A percentile compares a stretch with the other conserved stretches of the same genome.
phyloP scores from a whole-genome alignment of 345 rosid genomes.

The Citrus inodora region DNA sequence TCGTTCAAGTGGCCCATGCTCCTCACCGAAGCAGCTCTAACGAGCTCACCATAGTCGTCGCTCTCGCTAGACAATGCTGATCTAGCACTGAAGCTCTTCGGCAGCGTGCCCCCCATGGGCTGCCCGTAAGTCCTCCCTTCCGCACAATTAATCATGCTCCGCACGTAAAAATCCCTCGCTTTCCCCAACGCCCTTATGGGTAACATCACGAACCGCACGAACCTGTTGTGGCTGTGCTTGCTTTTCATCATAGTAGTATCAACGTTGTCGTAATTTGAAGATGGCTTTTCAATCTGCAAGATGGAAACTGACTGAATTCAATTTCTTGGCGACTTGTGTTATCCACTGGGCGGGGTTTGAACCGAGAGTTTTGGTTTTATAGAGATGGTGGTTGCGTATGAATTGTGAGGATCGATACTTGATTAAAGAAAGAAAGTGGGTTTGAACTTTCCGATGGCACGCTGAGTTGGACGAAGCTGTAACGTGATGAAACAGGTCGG shows the following conservation, averaged over 20 bases:
- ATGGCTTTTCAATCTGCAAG: too few species aligned
- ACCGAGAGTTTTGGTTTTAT: not conserved
- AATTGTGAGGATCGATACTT: not conserved
- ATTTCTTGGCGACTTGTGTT: too few species aligned
- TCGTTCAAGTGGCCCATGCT: constrained; percentile 51
- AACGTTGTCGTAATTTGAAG: too few species aligned
- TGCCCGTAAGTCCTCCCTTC: constrained; percentile 23
- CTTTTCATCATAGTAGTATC: constrained; percentile 22
- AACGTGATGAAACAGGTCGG: not conserved
- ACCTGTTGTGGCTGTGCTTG: constrained; percentile 38
- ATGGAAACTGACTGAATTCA: too few species aligned
- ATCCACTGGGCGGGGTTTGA: too few species aligned
- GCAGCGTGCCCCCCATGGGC: constrained; percentile 27
- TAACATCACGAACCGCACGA: constrained; percentile 39
- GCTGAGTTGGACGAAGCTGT: constrained; percentile 11
- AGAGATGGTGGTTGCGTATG: not conserved
- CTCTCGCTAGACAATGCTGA: constrained; percentile 25
- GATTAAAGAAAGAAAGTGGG: not conserved
- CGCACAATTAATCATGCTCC: constrained; percentile 53
- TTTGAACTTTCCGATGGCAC: constrained; percentile 1
- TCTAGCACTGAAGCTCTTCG: constrained; percentile 53
- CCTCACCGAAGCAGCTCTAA: constrained; percentile 63
- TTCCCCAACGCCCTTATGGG: constrained; percentile 50
- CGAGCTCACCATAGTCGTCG: constrained; percentile 64
- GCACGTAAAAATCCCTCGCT: constrained; percentile 70